These are phyloP conservation scores for Aspergillus felis DNA, from an alignment of 2,329 filamentous ascomycete species.

Conservation along the genomic window DNA sequence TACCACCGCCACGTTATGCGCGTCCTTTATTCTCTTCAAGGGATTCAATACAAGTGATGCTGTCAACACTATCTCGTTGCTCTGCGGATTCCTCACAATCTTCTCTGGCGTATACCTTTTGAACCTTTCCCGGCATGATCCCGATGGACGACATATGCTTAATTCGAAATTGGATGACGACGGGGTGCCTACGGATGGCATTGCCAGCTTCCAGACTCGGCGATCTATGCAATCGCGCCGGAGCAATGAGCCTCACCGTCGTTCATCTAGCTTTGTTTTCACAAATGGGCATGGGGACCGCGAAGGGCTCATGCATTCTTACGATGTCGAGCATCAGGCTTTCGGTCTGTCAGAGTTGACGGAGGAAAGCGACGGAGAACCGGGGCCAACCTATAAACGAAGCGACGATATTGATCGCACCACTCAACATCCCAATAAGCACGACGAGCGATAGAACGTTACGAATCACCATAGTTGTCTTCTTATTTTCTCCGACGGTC, in stretches of 20 bases:
- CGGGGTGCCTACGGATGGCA: constrained; percentile 83
- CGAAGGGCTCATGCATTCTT: constrained; percentile 79
- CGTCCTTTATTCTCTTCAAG: constrained; percentile 92
- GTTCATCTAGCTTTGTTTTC: constrained; percentile 59
- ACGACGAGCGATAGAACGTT: constrained; percentile 28
- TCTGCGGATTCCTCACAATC: constrained; percentile 90
- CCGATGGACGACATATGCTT: constrained; percentile 68
- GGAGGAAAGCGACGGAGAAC: constrained; percentile 64
- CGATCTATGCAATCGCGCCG: constrained; percentile 88
- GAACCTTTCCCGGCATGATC: constrained; percentile 90
- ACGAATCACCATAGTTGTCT: constrained; percentile 6
- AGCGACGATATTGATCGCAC: constrained; percentile 24
- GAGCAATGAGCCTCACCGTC: constrained; percentile 57
- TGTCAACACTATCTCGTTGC: constrained; percentile 85
- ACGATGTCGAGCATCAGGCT: constrained; percentile 76
- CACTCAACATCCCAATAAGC: constrained; percentile 27
- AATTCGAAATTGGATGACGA: constrained; percentile 56
- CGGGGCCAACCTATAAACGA: constrained; percentile 32
- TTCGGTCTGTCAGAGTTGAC: constrained; percentile 77
- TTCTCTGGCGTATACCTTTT: constrained; percentile 94
- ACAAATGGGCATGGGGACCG: constrained; percentile 60
- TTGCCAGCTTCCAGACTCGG: constrained; percentile 84
- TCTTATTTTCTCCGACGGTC: constrained; percentile 10
- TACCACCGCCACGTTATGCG: constrained; percentile 87
- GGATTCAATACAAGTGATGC: constrained; percentile 93